These are phyloP conservation scores for Sclerotinia sclerotiorum DNA, from an alignment of 2,329 filamentous ascomycete genomes.

Conservation along the genomic window DNA sequence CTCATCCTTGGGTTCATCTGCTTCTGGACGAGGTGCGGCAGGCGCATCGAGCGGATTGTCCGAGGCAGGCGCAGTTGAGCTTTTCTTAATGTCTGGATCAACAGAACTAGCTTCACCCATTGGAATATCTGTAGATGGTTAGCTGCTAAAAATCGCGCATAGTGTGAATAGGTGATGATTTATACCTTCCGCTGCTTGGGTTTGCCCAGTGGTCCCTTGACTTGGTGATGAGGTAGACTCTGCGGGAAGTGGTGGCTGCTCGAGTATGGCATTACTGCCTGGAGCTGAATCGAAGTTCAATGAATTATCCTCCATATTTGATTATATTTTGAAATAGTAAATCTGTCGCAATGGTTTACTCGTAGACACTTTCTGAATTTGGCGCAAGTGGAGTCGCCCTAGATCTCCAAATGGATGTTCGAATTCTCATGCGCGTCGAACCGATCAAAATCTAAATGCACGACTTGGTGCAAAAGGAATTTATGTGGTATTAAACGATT, in stretches of 20 bases:
- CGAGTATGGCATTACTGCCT: conserved; percentile 55
- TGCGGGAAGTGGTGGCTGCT: conserved; percentile 54
- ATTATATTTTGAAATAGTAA: conserved; percentile 25
- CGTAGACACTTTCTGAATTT: conserved; percentile 19
- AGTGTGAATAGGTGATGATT: conserved; percentile 12
- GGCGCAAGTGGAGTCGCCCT: conserved; percentile 26
- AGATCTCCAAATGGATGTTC: conserved; percentile 25
- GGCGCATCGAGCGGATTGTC: conserved; percentile 72
- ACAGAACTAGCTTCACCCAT: conserved; percentile 54
- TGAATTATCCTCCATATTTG: conserved; percentile 58
- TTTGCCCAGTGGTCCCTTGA: conserved; percentile 39
- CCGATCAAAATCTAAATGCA: neutral
- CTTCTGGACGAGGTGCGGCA: conserved; percentile 61
- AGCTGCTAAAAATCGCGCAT: conserved; percentile 18
- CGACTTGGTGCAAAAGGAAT: neutral
- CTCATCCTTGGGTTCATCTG: conserved; percentile 66
- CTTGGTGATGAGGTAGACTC: conserved; percentile 40
- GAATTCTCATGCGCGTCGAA: conserved; percentile 25
- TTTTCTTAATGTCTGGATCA: conserved; percentile 56
- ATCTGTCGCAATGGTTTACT: conserved; percentile 38
- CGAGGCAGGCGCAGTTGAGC: conserved; percentile 55
- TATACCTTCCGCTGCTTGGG: conserved; percentile 50
- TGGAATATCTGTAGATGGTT: conserved; percentile 54
- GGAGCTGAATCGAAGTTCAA: conserved; percentile 58
- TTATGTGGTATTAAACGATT: conserved; percentile 15